phyloP scores from a whole-genome alignment of 352 stramenopile species.

The Phytophthora quininea region DNA sequence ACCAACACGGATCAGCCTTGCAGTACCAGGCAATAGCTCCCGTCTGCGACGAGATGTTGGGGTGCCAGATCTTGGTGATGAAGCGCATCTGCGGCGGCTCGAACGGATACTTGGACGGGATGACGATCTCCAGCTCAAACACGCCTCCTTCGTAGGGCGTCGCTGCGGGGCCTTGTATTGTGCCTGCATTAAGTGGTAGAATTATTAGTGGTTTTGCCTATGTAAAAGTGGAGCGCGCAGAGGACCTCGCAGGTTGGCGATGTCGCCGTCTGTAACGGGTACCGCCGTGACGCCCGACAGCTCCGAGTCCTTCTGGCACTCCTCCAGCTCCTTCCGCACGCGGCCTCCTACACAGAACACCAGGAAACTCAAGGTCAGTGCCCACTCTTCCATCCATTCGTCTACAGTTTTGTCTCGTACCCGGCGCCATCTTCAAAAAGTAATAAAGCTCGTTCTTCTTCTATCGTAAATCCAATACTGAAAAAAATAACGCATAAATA shows the following conservation, averaged over 20 bases:
- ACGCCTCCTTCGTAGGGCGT: conserved; percentile 90
- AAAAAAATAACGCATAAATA: not conserved
- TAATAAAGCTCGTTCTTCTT: not conserved
- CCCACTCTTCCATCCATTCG: not conserved
- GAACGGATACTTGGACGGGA: conserved; percentile 95
- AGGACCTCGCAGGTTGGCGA: conserved; percentile 41
- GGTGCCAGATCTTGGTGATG: conserved; percentile 96
- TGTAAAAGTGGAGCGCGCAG: not conserved
- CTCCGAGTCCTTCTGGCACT: conserved; percentile 85
- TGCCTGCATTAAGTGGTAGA: conserved; percentile 29
- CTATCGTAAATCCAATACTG: not conserved
- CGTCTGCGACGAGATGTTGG: conserved; percentile 97
- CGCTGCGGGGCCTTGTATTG: conserved; percentile 73
- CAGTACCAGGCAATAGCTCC: conserved; percentile 95
- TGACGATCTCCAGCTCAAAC: conserved; percentile 94
- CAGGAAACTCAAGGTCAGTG: not conserved
- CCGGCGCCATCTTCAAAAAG: not conserved
- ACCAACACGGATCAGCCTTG: not conserved
- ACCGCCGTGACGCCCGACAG: conserved; percentile 81
- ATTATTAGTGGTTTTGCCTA: not conserved
- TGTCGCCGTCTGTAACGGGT: conserved; percentile 32
- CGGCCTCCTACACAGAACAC: conserved; percentile 48
- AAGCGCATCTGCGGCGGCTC: conserved; percentile 95
- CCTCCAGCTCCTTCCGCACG: conserved; percentile 88
- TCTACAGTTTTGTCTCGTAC: not conserved